Base-by-base conservation (phyloP, 1,284 basidiomycete species). In the Papiliotrema laurentii region DNA sequence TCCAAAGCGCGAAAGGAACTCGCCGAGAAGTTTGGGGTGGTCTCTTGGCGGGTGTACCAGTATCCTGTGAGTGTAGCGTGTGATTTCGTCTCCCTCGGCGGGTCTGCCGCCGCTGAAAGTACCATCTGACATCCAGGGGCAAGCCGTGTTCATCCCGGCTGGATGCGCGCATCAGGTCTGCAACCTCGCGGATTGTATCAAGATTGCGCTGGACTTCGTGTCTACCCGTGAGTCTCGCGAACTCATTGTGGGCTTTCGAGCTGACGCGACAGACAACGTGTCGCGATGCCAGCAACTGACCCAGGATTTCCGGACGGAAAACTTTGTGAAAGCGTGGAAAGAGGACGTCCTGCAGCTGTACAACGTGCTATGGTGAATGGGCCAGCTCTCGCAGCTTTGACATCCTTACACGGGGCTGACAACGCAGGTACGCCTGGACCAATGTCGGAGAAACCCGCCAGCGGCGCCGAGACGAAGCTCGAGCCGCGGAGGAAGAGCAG, bases 191-290 rank as follows among this genome's bases (percentile, higher is more conserved):
- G 90, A 96, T 69, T 94, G 89, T 68, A 85, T 97, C 76, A 97
- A 97, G 76, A 87, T 96, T 41, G 92, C 93, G n/a, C 80, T 88
- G 57, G 92, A 97, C 75, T 97, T 93, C 74, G 89, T 97, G 56
- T 89, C 86, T 74, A 86, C 89, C 14, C 71, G 71, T 74, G 47
- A 64, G 69, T 67, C 6, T 16, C 9, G 11, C 24, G 5, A 7
- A 6, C 10, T 45, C 13, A 41, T 22, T 5, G 33, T 39, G 19
- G 22, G 31, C n/a, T n/a, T 25, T 27, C 19, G 26, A 39, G 45
- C 35, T 51, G 27, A 14, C 7, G 21, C 11, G 5, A 27, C 43
- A 73, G 88, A 97, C 75, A 96, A 94, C 66, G 84, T 96, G 31
- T 78, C 77, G 46, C 80, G 88, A 21, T 94, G 89, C 72, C 88